Conservation (phyloP, 129 eudicot genomes). For the Helianthus tuberosus region DNA sequence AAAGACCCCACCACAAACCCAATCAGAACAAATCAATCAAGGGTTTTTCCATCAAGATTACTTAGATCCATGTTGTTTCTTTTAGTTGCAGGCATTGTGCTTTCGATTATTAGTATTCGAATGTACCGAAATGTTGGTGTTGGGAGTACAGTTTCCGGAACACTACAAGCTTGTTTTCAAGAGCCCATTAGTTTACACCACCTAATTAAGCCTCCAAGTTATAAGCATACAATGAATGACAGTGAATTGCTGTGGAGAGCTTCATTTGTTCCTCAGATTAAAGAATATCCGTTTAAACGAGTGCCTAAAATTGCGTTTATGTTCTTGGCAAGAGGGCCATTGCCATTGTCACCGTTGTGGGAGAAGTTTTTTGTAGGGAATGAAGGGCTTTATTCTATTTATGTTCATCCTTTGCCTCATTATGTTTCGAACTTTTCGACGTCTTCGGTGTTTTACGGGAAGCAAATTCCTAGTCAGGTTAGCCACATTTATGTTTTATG, state of each 20-base stretch:
- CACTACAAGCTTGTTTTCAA: slow-evolving; percentile 53
- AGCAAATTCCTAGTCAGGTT: slow-evolving; percentile 90
- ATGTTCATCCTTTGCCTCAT: slow-evolving; percentile 73
- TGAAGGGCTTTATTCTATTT: slow-evolving; percentile 68
- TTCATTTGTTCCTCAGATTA: slow-evolving; percentile 62
- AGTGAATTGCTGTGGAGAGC: slow-evolving; percentile 85
- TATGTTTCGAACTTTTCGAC: slow-evolving; percentile 48
- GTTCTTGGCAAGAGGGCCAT: slow-evolving; percentile 89
- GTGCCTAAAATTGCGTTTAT: slow-evolving; percentile 78
- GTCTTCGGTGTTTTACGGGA: slow-evolving; percentile 61
- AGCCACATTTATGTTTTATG: slow-evolving; percentile 14
- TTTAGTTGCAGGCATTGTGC: slow-evolving; percentile 54
- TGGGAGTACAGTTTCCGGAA: slow-evolving; percentile 34
- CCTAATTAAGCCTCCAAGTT: slow-evolving; percentile 57
- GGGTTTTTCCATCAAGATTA: slow-evolving; percentile 50
- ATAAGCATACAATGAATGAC: slow-evolving; percentile 74
- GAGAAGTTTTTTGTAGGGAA: slow-evolving; percentile 75
- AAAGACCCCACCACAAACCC: slow-evolving; percentile 30
- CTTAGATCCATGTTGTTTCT: slow-evolving; percentile 61
- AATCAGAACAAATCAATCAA: slow-evolving; percentile 37
- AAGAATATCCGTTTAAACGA: slow-evolving; percentile 69
- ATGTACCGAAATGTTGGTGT: slow-evolving; percentile 45
- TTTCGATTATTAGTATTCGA: slow-evolving; percentile 53
- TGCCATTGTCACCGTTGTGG: slow-evolving; percentile 88
- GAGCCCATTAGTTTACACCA: slow-evolving; percentile 48